phyloP scores from a whole-genome alignment of 768 basidiomycete species.

The Suillus alpinus region DNA sequence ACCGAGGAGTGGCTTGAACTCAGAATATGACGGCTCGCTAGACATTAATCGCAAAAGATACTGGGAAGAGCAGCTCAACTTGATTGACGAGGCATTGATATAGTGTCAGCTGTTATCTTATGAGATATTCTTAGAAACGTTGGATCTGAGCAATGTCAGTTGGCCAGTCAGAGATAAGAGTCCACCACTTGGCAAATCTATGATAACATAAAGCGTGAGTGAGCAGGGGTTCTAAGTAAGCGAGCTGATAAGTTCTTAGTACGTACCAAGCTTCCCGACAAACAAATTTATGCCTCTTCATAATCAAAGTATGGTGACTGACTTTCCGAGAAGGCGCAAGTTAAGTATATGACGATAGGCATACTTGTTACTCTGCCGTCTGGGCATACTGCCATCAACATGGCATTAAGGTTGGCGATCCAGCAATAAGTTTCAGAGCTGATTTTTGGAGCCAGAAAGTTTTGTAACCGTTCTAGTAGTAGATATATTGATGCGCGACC shows the following conservation, averaged over 20 bases:
- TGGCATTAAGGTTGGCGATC: not conserved
- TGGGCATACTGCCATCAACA: not conserved
- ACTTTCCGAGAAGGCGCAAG: not conserved
- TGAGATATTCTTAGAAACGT: not conserved
- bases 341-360: not conserved
- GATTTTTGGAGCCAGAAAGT: not conserved
- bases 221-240: not conserved
- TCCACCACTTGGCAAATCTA: not conserved
- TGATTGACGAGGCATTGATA: not conserved
- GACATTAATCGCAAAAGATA: slow-evolving; percentile 12
- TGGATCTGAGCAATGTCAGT: not conserved
- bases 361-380: not conserved
- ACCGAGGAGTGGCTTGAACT: slow-evolving; percentile 42
- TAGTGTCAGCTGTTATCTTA: not conserved
- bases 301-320: not conserved
- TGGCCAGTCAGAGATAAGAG: not conserved
- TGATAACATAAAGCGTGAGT: not conserved
- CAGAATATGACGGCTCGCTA: slow-evolving; percentile 21
- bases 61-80: not conserved
- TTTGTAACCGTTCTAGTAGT: not conserved
- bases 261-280: not conserved
- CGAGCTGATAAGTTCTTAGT: not conserved
- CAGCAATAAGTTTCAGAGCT: not conserved
- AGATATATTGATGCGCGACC: not conserved
- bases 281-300: not conserved